Evolutionary conservation across 148 eudicot genomes (phyloP).

Genomic region (Pharnaceum exiguum): DNA sequence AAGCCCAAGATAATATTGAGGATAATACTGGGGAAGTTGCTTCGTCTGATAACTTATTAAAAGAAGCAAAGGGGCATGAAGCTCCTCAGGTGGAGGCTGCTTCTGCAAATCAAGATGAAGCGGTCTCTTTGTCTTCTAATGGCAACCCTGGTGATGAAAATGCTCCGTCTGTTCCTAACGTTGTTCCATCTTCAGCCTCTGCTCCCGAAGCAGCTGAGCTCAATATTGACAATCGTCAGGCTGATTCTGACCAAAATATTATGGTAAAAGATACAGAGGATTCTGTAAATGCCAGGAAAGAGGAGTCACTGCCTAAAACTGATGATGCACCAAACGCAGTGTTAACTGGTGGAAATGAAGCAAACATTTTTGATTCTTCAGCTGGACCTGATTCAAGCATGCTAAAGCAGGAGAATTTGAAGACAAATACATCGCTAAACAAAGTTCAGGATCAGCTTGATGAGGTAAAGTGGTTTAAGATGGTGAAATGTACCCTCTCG

Average conservation of each 20-base stretch:
- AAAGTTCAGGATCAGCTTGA: slow-evolving; percentile 87
- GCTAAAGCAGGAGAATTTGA: slow-evolving; percentile 30
- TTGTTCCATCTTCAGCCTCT: slow-evolving; percentile 21
- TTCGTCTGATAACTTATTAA: slow-evolving; percentile 31
- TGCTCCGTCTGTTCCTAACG: slow-evolving; percentile 26
- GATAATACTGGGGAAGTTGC: slow-evolving; percentile 31
- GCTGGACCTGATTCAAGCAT: slow-evolving; percentile 36
- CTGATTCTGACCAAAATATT: slow-evolving; percentile 40
- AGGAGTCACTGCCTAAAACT: slow-evolving; percentile 29
- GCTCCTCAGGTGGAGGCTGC: slow-evolving; percentile 28
- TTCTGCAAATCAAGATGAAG: slow-evolving; percentile 22
- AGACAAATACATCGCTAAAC: slow-evolving; percentile 26
- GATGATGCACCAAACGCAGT: slow-evolving; percentile 27
- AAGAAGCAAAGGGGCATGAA: slow-evolving; percentile 30
- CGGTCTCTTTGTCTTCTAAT: slow-evolving; percentile 30
- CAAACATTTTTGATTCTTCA: slow-evolving; percentile 30
- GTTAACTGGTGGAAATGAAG: slow-evolving; percentile 22
- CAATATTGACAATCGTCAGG: slow-evolving; percentile 28
- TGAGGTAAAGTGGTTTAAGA: slow-evolving; percentile 62
- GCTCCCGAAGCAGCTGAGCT: slow-evolving; percentile 30
- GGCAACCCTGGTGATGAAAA: slow-evolving; percentile 26
- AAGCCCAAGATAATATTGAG: slow-evolving; percentile 35
- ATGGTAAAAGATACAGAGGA: slow-evolving; percentile 29
- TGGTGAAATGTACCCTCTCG: slow-evolving; percentile 6
- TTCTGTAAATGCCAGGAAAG: slow-evolving; percentile 32